Evolutionary conservation across 208 protist genomes (phyloP).

Genomic region (Vickermania ingenoplastis): DNA sequence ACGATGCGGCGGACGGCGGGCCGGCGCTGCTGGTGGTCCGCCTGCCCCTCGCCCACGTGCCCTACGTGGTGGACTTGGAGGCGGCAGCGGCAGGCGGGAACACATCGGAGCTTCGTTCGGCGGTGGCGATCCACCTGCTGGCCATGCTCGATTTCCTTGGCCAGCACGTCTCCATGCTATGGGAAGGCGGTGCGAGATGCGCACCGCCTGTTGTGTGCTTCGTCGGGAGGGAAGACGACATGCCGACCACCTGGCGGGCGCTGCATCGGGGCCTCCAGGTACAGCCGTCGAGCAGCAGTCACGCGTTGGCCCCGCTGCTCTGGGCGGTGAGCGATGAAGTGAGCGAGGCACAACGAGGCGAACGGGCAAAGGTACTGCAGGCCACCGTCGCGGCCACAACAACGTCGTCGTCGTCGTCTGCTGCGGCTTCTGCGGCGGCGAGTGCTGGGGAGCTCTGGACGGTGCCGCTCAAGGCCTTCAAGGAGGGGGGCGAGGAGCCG

Average conservation of each 20-base stretch:
- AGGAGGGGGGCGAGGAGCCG: constrained; percentile 54
- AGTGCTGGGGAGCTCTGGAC: constrained; percentile 12
- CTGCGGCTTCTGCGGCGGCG: constrained; percentile 3
- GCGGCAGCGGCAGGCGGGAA: constrained; percentile 4
- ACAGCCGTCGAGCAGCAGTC: neutral
- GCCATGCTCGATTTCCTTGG: constrained; percentile 48
- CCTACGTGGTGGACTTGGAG: constrained; percentile 7
- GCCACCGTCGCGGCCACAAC: no score
- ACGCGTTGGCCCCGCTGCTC: neutral
- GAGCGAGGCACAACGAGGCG: neutral
- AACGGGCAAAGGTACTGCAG: neutral
- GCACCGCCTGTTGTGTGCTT: neutral
- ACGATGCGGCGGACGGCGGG: constrained; percentile 15
- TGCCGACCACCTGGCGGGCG: no score
- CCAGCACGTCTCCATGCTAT: constrained; percentile 35
- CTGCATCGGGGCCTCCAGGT: neutral
- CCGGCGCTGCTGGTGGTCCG: constrained; percentile 37
- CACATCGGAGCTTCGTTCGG: neutral
- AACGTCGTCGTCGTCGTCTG: no score
- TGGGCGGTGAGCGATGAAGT: neutral
- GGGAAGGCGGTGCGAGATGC: constrained; percentile 10
- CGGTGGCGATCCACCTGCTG: constrained; percentile 11
- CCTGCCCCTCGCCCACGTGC: constrained; percentile 39
- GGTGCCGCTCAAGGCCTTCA: constrained; percentile 42
- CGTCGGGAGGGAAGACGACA: neutral